Conservation (phyloP, 257 asterid species). For the Jacaranda mimosifolia region DNA sequence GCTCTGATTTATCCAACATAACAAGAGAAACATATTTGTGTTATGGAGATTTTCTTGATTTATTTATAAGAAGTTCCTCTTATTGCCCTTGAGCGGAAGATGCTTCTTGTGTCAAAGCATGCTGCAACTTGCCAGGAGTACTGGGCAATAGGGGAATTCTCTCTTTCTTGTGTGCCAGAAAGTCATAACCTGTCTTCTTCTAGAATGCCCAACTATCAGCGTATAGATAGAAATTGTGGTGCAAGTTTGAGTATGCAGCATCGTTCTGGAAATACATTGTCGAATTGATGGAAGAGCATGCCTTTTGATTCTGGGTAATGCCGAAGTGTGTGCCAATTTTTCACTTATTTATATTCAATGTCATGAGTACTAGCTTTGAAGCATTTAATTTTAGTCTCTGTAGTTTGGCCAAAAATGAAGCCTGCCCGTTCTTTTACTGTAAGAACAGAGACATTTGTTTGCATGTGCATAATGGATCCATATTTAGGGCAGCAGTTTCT, state of each 20-base stretch:
- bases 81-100: conserved; percentile 20
- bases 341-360: conserved; percentile 10
- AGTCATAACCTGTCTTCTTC: conserved; percentile 11
- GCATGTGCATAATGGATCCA: conserved; percentile 9
- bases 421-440: not conserved
- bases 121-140: conserved; percentile 35
- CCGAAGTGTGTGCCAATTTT: conserved; percentile 15
- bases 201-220: conserved; percentile 30
- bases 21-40: conserved; percentile 24
- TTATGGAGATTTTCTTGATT: conserved; percentile 20
- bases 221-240: conserved; percentile 32
- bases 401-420: not conserved
- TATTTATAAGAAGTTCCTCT: conserved; percentile 19
- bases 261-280: conserved; percentile 29
- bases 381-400: not conserved
- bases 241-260: conserved; percentile 39
- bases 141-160: conserved; percentile 20
- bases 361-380: not conserved
- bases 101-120: conserved; percentile 35
- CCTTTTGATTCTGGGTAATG: conserved; percentile 32
- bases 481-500: conserved; percentile 12
- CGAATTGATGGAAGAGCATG: conserved; percentile 31
- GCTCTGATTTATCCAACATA: conserved; percentile 8
- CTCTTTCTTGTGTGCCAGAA: conserved; percentile 15
- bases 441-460: not conserved